Evolutionary conservation across 352 stramenopile species (phyloP).

Genomic region (Pythium utonaiense): DNA sequence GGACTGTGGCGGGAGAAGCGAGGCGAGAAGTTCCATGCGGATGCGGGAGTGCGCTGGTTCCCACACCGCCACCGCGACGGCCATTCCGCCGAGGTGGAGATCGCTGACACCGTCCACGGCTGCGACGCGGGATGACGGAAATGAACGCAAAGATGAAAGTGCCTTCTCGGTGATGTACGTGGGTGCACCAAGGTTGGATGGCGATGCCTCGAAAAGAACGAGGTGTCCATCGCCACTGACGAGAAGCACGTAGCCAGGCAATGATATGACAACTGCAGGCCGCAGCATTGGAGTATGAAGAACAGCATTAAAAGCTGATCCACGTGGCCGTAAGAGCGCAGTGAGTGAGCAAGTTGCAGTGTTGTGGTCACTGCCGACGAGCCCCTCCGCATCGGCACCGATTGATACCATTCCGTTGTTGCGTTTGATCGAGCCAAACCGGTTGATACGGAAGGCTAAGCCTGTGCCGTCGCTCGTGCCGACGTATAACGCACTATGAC

Average conservation of each 20-base stretch:
- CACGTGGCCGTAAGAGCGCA: conserved; percentile 10
- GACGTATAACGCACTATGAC: conserved; percentile 24
- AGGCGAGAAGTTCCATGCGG: conserved; percentile 26
- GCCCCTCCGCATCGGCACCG: conserved; percentile 6
- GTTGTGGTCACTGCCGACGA: conserved; percentile 5
- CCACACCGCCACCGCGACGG: background rate
- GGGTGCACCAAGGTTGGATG: conserved; percentile 2
- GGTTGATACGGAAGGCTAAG: conserved; percentile 30
- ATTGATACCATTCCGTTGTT: conserved; percentile 12
- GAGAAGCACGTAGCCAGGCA: conserved; percentile 30
- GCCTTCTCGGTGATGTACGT: conserved; percentile 24
- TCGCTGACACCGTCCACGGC: conserved; percentile 16
- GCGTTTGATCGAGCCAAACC: conserved; percentile 21
- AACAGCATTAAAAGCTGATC: background rate
- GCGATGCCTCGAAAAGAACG: conserved; percentile 27
- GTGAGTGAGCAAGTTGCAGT: conserved; percentile 16
- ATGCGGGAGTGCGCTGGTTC: background rate
- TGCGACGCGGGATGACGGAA: background rate
- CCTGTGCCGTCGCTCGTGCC: conserved; percentile 27
- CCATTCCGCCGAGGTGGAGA: conserved; percentile 3
- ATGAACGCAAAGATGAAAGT: background rate
- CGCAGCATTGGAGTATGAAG: background rate
- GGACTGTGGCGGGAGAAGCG: conserved; percentile 19
- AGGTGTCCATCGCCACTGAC: conserved; percentile 13
- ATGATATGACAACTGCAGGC: conserved; percentile 13